Conservation (phyloP, 148 eudicot genomes). For the Rheum nobile region DNA sequence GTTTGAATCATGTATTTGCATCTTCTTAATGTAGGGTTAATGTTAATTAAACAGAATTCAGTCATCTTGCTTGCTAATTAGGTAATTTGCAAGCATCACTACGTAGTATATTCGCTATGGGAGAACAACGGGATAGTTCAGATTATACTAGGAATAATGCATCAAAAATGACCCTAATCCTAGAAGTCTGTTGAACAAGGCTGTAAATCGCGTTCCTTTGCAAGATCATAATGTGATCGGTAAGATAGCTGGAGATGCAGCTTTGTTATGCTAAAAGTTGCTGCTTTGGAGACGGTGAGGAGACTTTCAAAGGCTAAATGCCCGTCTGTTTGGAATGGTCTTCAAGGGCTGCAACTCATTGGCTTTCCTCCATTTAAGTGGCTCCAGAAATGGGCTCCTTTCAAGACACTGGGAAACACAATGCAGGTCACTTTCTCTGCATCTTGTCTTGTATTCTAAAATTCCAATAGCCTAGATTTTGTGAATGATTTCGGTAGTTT, state of each 20-base stretch:
- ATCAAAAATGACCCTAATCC: conserved; percentile 24
- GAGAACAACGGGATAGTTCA: background rate
- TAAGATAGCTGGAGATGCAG: conserved; percentile 33
- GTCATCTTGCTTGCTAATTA: background rate
- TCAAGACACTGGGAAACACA: conserved; percentile 45
- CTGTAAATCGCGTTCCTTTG: conserved; percentile 19
- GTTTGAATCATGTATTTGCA: background rate
- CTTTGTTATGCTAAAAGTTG: conserved; percentile 58
- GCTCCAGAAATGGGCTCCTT: conserved; percentile 76
- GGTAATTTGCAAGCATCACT: background rate
- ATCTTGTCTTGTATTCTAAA: background rate
- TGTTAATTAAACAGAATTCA: background rate
- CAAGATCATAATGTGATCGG: conserved; percentile 25
- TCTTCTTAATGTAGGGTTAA: background rate
- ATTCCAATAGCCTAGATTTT: too few species aligned
- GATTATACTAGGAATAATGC: conserved; percentile 9
- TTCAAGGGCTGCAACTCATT: conserved; percentile 71
- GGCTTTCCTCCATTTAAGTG: conserved; percentile 89
- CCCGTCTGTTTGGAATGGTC: conserved; percentile 66
- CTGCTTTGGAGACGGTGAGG: conserved; percentile 65
- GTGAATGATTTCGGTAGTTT: too few species aligned
- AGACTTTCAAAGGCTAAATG: conserved; percentile 66
- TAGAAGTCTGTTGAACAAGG: conserved; percentile 16
- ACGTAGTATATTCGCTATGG: background rate
- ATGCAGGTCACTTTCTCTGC: conserved; percentile 44